Conservation (phyloP, 768 basidiomycete species). For the Hortiboletus flavorubellus region DNA sequence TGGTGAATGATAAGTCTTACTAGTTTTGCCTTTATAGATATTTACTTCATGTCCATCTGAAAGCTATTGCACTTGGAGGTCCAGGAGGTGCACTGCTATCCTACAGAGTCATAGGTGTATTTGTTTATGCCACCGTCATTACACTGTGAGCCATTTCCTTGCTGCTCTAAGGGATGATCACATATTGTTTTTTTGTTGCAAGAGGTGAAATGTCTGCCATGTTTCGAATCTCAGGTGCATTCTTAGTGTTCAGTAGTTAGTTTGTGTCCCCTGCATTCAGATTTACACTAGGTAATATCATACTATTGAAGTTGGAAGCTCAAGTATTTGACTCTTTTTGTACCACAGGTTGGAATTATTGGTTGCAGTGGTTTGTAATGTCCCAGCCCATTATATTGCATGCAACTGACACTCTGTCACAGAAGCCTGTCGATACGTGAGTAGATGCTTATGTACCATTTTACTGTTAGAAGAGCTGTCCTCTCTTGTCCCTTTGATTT, state of each 20-base stretch:
- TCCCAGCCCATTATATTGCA: neutral
- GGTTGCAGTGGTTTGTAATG: conserved; percentile 43
- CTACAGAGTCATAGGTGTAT: conserved; percentile 55
- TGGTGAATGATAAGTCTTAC: conserved; percentile 33
- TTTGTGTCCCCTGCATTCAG: conserved; percentile 61
- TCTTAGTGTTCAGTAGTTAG: conserved; percentile 53
- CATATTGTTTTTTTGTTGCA: neutral
- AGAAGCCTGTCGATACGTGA: conserved; percentile 40
- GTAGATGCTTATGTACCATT: conserved; percentile 6
- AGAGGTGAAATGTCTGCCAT: conserved; percentile 67
- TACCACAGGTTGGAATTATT: conserved; percentile 53
- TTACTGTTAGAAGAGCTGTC: neutral
- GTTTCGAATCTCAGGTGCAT: conserved; percentile 59
- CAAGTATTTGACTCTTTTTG: neutral
- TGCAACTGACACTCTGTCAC: neutral
- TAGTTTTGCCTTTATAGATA: neutral
- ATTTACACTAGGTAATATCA: conserved; percentile 46
- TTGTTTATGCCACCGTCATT: conserved; percentile 60
- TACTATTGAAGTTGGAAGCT: neutral
- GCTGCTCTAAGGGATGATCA: neutral
- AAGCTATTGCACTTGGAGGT: conserved; percentile 56
- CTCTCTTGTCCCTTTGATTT: conserved; percentile 11
- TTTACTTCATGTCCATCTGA: neutral
- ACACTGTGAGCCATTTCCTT: conserved; percentile 39
- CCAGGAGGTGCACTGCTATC: conserved; percentile 60